These are phyloP conservation scores for Fusarium poae DNA, from an alignment of 2,329 filamentous ascomycete genomes.

Conservation along the genomic window DNA sequence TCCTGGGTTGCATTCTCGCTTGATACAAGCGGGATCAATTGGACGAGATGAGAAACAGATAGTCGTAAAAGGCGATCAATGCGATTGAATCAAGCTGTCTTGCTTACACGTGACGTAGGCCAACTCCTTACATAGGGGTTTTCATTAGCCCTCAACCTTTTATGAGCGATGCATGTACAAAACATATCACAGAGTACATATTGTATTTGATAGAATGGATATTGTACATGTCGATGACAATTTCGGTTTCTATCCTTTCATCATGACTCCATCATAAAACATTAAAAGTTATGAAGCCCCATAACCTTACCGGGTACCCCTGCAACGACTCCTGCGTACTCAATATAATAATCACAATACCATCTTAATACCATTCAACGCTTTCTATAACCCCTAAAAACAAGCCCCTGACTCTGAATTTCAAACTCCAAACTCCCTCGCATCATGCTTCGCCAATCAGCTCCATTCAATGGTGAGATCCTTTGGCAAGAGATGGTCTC, in stretches of 20 bases:
- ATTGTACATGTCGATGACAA: conserved; percentile 5
- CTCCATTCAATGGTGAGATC: neutral
- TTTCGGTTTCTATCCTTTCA: conserved; percentile 1
- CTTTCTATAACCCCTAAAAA: neutral
- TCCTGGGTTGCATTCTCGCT: conserved; percentile 30
- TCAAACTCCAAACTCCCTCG: neutral
- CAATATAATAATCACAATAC: neutral
- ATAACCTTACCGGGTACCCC: conserved; percentile 6
- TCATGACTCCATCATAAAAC: conserved; percentile 9
- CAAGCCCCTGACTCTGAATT: neutral
- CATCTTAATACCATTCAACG: neutral
- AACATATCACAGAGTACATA: neutral
- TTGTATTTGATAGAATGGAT: neutral
- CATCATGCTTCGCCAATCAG: neutral
- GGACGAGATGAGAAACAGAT: neutral
- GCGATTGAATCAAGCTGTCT: conserved; percentile 21
- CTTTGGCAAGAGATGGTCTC: conserved; percentile 46
- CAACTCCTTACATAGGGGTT: conserved; percentile 26
- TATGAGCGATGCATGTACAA: neutral
- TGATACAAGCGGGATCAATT: conserved; percentile 3
- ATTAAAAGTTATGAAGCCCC: conserved; percentile 14
- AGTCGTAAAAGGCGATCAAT: neutral
- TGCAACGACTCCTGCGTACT: neutral
- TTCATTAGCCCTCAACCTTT: neutral
- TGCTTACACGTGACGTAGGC: conserved; percentile 40